Conservation (phyloP, 2,329 filamentous ascomycete genomes). For the Claviceps pazoutovae region DNA sequence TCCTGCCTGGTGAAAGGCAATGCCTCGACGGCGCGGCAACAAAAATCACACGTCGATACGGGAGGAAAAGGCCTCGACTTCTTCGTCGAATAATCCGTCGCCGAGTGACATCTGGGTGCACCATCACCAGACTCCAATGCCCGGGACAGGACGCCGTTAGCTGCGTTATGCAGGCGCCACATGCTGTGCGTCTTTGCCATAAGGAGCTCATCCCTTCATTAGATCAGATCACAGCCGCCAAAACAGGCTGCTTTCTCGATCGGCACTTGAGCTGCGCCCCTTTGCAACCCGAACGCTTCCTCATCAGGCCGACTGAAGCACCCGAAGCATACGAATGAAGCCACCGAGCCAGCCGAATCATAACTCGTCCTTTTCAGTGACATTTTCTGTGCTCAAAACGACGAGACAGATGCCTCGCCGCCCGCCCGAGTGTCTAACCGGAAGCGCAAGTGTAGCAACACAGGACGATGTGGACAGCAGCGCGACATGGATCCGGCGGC, state of each 20-base stretch:
- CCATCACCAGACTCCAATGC: not conserved
- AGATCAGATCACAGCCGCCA: slow-evolving; percentile 1
- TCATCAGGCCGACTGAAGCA: no score
- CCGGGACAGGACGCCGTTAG: not conserved
- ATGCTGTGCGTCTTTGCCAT: slow-evolving; percentile 2
- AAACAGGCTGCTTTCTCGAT: not conserved
- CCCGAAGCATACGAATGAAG: no score
- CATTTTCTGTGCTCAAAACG: not conserved
- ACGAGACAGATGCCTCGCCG: not conserved
- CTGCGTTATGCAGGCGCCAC: slow-evolving; percentile 6
- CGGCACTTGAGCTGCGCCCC: not conserved
- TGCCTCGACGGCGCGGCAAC: no score
- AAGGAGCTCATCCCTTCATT: not conserved
- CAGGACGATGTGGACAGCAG: not conserved
- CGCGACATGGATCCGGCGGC: not conserved
- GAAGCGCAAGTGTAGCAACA: not conserved
- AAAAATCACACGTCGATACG: not conserved
- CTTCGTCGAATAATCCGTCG: not conserved
- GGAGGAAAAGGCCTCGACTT: not conserved
- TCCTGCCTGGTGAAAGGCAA: no score
- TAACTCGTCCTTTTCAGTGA: not conserved
- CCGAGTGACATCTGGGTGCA: not conserved
- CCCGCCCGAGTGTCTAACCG: not conserved
- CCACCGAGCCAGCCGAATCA: no score
- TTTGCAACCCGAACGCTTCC: not conserved